Evolutionary conservation across 257 asterid genomes (phyloP), one percentile per base, ranked within the genome.

Genomic region (Nicotiana obtusifolia): DNA sequence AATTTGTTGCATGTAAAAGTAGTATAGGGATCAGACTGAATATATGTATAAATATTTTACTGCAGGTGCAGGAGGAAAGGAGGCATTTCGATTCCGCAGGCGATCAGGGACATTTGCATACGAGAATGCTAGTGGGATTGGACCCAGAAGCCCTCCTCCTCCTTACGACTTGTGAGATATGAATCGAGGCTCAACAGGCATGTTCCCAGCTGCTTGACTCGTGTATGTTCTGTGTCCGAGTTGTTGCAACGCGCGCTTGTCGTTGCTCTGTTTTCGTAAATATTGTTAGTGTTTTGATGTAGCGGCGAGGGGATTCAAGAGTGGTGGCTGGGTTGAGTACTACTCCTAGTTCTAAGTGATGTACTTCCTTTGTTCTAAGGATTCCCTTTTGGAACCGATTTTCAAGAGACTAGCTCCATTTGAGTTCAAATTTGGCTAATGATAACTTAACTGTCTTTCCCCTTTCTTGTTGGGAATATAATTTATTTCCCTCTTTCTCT

Each of bases 61-160:
- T 41, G 11, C 33, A 88, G 92, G 94, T 71, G 87, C 86, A 1
- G 94, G 93, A 56, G 97, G 97, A 52, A 89, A 88, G 77, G 99
- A 95, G 64, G 93, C 97, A 0, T 92, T 75, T 86, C 87, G 97
- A 84, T 94, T 95, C 83, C 90, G 91, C 10, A 64, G 98, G 78
- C 89, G 94, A 85, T 91, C 99, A 41, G 47, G 47, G 11, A 0
- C 47, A 1, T 94, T 93, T 80, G 92, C 96, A 1, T 90, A 84
- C 56, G 99, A 95, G 85, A 91, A 89, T 89, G 96, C 94, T 9
- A 84, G 81, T 33, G 97, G 97, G 59, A 85, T 88, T 35, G 97
- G 99, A 92, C 93, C 98, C 84, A 85, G 93, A 91, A 91, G 89
- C 97, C 94, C 98, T 83, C 97, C 89, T 89, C 98, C 97, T 90